Percentiles rank a stretch among this genome's conserved stretches.
These are phyloP conservation scores for Colletotrichum sp. DNA, from an alignment of 2,329 filamentous ascomycete genomes.

Conservation along the genomic window DNA sequence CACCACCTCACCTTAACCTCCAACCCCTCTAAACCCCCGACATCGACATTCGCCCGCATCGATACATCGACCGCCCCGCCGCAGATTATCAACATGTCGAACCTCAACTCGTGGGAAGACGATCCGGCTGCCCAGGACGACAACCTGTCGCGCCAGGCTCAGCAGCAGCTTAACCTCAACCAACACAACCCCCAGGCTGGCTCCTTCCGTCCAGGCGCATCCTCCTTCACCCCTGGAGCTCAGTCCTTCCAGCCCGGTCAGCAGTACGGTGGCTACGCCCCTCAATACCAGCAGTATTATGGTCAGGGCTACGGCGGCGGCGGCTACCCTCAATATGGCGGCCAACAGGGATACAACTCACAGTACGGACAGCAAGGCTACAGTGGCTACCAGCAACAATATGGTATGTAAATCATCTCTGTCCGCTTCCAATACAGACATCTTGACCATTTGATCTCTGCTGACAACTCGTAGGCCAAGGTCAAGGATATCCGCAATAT, in stretches of 20 bases:
- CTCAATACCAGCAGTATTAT: constrained; percentile 61
- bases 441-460: background rate
- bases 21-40: background rate
- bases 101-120: constrained; percentile 95
- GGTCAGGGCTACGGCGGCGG: constrained; percentile 51
- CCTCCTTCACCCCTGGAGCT: constrained; percentile 76
- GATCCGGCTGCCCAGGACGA: constrained; percentile 80
- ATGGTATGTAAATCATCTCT: constrained; percentile 27
- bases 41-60: background rate
- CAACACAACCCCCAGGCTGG: constrained; percentile 50
- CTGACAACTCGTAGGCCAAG: constrained; percentile 19
- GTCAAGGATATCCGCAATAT: constrained; percentile 53
- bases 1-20: background rate
- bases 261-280: constrained; percentile 62
- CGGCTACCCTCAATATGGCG: constrained; percentile 62
- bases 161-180: constrained; percentile 78
- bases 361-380: constrained; percentile 50
- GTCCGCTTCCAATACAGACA: background rate
- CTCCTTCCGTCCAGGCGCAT: constrained; percentile 54
- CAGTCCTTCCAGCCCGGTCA: constrained; percentile 76
- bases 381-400: constrained; percentile 45
- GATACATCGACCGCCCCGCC: background rate
- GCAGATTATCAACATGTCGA: constrained; percentile 68
- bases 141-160: constrained; percentile 76
- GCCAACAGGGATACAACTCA: constrained; percentile 40